Percentiles rank a stretch among this genome's conserved stretches.
Evolutionary conservation across 1,139 yeast genomes (phyloP).

Genomic region (Hemisphaericaspora xylanilytica): DNA sequence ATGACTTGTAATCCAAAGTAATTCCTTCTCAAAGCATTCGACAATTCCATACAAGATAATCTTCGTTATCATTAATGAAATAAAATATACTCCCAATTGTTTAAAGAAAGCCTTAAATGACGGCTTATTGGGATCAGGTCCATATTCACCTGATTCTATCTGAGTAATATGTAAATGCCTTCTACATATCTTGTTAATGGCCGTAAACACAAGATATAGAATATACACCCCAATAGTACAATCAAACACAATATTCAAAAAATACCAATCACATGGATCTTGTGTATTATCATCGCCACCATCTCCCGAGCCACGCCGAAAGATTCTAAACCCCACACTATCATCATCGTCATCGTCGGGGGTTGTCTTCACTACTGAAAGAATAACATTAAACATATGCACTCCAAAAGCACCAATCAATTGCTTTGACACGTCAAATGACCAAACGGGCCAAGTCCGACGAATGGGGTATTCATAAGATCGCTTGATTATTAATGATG

Average conservation of each 20-base stretch:
- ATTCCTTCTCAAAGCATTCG: conserved; percentile 38
- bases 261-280: conserved; percentile 89
- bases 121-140: conserved; percentile 59
- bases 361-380: conserved; percentile 56
- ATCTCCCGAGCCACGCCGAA: conserved; percentile 6
- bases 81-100: conserved; percentile 69
- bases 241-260: conserved; percentile 80
- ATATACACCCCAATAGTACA: conserved; percentile 95
- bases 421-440: conserved; percentile 87
- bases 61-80: conserved; percentile 64
- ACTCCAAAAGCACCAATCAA: conserved; percentile 81
- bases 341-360: conserved; percentile 24
- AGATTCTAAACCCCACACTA: conserved; percentile 19
- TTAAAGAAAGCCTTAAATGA: conserved; percentile 61
- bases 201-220: conserved; percentile 52
- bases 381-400: conserved; percentile 73
- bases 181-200: conserved; percentile 44
- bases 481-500: conserved; percentile 73
- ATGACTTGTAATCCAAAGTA: conserved; percentile 47
- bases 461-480: conserved; percentile 73
- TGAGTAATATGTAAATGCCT: conserved; percentile 38
- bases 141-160: conserved; percentile 83
- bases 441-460: conserved; percentile 87
- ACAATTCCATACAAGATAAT: conserved; percentile 43
- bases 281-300: conserved; percentile 22